These are phyloP conservation scores for Porphyra umbilicalis DNA, from an alignment of 31 red algal species.

Conservation along the genomic window DNA sequence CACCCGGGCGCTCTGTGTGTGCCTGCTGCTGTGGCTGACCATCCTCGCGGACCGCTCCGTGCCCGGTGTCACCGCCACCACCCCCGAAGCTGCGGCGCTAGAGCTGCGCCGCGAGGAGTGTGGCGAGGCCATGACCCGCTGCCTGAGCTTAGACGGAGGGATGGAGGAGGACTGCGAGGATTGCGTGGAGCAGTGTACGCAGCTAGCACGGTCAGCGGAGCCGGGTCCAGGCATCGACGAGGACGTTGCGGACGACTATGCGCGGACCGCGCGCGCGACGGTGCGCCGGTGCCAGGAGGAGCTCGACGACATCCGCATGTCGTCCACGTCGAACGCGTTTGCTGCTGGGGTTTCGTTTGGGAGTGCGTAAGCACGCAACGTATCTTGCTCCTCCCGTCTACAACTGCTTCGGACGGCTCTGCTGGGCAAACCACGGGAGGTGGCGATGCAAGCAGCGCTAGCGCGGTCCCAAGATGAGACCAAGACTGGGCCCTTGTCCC, in stretches of 20 bases:
- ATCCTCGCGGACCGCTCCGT: too few species aligned
- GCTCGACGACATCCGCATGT: neutral
- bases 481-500: too few species aligned
- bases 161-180: neutral
- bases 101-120: neutral
- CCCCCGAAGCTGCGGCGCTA: neutral
- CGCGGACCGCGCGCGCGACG: neutral
- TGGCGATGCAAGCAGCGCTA: too few species aligned
- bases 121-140: neutral
- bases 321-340: neutral
- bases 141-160: neutral
- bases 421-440: too few species aligned
- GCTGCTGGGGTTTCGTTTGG: neutral
- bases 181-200: neutral
- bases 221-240: neutral
- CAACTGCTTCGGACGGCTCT: too few species aligned
- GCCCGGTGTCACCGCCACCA: neutral
- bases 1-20: too few species aligned
- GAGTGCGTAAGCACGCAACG: neutral
- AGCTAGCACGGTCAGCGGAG: neutral
- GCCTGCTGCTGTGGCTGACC: too few species aligned
- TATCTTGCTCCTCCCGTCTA: too few species aligned
- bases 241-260: neutral
- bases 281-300: neutral
- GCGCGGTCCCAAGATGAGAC: too few species aligned